Base-by-base conservation (phyloP, 768 basidiomycete genomes). In the Cytidiella melzeri region DNA sequence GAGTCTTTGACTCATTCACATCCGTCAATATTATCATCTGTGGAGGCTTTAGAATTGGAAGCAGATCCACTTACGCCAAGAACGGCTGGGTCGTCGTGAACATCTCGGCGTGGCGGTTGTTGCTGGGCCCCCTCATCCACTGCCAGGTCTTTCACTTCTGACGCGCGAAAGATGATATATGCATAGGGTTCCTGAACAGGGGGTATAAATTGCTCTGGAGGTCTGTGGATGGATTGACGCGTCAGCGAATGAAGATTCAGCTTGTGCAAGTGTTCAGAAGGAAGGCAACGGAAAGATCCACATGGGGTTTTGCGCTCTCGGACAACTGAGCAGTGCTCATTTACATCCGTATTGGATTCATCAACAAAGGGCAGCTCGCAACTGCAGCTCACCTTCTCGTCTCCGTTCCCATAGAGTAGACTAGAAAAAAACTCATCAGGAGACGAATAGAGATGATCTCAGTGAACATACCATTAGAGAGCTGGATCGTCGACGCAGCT, bases 381-480 rank as follows among this genome's bases (percentile, higher is more conserved):
- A 39, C 10, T 19, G 21, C 34, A 55, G n/a, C 83, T 70, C 67
- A 87, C 85, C 86, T 80, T 62, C 90, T 79, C 52, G 80, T 73
- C 65, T 92, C 90, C 1, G 90, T 92, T 30, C 90, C 90, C 87
- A 92, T 89, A 36, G 89, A 92, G 63, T 75, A 91, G 36, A 92
- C 90, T 70, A 50, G 19, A 42, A 20, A 13, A 23, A 21, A 6
- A 24, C 39, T 13, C 23, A 24, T 34, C 24, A 36, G 39, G 2
- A 20, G 25, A 36, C 39, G 44, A 34, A 15, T 15, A 34, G 30
- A 7, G 15, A 34, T 7, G 5, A 38, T 19, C 6, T 23, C 38
- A 30, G 15, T 26, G 26, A 26, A 36, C 73, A 38, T 53, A 89
- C 90, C 90, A 76, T 91, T 90, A 26, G 86, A 87, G 30, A 92